A percentile compares a stretch with the other conserved stretches of the same genome.
phyloP scores from a whole-genome alignment of 1,139 yeast species.

The Hyphopichia khmerensis region DNA sequence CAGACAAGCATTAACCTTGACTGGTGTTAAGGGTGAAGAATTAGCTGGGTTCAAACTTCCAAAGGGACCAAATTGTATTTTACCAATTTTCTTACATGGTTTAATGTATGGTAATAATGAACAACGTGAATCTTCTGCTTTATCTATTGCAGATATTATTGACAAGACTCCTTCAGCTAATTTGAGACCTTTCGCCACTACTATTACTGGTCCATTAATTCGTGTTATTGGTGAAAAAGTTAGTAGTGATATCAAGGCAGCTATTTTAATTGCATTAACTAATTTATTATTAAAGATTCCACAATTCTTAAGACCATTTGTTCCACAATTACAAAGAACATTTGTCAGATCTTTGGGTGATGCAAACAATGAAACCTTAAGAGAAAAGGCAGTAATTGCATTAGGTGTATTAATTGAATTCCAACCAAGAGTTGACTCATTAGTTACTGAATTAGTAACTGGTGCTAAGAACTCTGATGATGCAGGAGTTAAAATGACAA shows the following conservation, averaged over 20 bases:
- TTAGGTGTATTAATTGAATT: slow-evolving; percentile 82
- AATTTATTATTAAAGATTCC: slow-evolving; percentile 81
- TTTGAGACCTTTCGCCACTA: slow-evolving; percentile 86
- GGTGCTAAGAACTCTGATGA: slow-evolving; percentile 63
- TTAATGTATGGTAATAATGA: slow-evolving; percentile 89
- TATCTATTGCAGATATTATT: slow-evolving; percentile 85
- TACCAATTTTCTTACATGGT: slow-evolving; percentile 93
- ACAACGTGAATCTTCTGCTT: slow-evolving; percentile 82
- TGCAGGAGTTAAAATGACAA: slow-evolving; percentile 76
- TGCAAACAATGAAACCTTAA: slow-evolving; percentile 64
- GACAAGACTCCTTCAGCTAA: slow-evolving; percentile 80
- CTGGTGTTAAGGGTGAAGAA: slow-evolving; percentile 65
- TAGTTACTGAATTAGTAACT: slow-evolving; percentile 76
- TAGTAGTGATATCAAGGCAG: slow-evolving; percentile 85
- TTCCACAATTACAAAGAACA: slow-evolving; percentile 96
- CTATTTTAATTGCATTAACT: slow-evolving; percentile 82
- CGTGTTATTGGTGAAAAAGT: slow-evolving; percentile 98
- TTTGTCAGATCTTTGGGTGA: slow-evolving; percentile 91
- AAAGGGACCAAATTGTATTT: slow-evolving; percentile 81
- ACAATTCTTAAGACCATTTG: slow-evolving; percentile 87
- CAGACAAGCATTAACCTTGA: slow-evolving; percentile 64
- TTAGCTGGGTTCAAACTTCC: slow-evolving; percentile 77
- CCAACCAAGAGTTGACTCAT: slow-evolving; percentile 93
- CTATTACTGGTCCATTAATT: slow-evolving; percentile 94
- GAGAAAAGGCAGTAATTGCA: slow-evolving; percentile 88